Conservation (phyloP, 495 filamentous ascomycete genomes). For the Podospora bellae-mahoneyi region DNA sequence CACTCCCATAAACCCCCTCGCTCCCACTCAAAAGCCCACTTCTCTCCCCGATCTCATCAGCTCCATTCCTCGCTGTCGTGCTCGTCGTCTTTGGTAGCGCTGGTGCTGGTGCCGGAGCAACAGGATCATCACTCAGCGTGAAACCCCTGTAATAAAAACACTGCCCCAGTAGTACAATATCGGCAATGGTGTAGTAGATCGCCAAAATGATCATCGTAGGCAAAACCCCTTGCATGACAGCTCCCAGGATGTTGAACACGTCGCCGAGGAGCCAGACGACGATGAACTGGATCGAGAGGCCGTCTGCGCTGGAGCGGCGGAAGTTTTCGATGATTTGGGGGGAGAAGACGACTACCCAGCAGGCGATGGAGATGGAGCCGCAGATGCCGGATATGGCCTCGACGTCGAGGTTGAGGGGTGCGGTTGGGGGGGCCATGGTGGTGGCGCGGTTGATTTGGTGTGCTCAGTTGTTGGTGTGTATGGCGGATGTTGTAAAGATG, state of each 20-base stretch:
- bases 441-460: neutral
- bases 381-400: conserved; percentile 87
- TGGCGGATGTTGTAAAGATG: neutral
- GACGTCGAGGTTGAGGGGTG: conserved; percentile 66
- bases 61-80: conserved; percentile 3
- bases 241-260: conserved; percentile 94
- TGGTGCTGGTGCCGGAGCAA: conserved; percentile 25
- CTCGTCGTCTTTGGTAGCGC: conserved; percentile 3
- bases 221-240: conserved; percentile 86
- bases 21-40: conserved; percentile 37
- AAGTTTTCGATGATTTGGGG: conserved; percentile 97
- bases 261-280: conserved; percentile 88
- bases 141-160: conserved; percentile 94
- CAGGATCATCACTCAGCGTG: conserved; percentile 57
- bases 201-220: conserved; percentile 96
- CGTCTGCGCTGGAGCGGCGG: conserved; percentile 78
- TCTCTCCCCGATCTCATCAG: conserved; percentile 34
- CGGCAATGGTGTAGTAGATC: conserved; percentile 91
- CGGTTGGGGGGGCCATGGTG: conserved; percentile 67
- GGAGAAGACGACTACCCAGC: conserved; percentile 97
- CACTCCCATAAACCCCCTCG: neutral
- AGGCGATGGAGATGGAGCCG: conserved; percentile 92
- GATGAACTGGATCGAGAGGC: conserved; percentile 84
- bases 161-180: conserved; percentile 80
- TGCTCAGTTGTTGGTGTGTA: neutral